Percentiles rank a stretch among this genome's conserved stretches.
phyloP scores from a whole-genome alignment of 2,329 filamentous ascomycete genomes.

The Beauveria medogensis region DNA sequence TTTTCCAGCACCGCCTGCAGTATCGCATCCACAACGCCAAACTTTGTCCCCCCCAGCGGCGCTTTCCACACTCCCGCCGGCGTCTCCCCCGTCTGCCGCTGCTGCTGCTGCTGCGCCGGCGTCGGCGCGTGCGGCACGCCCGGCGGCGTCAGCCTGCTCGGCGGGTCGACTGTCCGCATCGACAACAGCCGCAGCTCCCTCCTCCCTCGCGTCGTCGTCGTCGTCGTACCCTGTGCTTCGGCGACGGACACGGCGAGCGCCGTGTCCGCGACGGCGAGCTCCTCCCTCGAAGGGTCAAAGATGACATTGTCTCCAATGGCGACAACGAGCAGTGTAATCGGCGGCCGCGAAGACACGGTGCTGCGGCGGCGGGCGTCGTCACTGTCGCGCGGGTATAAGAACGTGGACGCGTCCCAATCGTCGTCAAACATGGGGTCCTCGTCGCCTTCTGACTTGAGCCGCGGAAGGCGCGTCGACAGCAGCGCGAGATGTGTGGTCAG shows the following conservation, averaged over 20 bases:
- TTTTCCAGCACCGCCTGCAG: conserved; percentile 67
- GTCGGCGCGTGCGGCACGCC: conserved; percentile 55
- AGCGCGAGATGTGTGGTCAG: conserved; percentile 91
- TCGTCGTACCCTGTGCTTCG: conserved; percentile 25
- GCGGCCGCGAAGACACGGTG: conserved; percentile 49
- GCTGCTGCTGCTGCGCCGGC: conserved; percentile 34
- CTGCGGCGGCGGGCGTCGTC: conserved; percentile 4
- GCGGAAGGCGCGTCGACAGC: conserved; percentile 75
- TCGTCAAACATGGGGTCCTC: conserved; percentile 98
- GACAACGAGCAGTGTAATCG: conserved; percentile 85
- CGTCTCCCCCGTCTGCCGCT: conserved; percentile 41
- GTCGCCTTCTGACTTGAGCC: conserved; percentile 78
- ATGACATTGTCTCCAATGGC: conserved; percentile 81
- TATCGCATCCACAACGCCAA: conserved; percentile 63
- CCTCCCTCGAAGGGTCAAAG: conserved; percentile 86
- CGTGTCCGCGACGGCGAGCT: conserved; percentile 85
- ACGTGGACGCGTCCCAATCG: conserved; percentile 81
- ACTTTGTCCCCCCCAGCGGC: conserved; percentile 73
- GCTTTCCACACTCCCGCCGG: conserved; percentile 78
- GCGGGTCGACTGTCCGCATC: conserved; percentile 66
- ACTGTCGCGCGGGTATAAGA: conserved; percentile 58
- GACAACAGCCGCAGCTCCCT: conserved; percentile 54
- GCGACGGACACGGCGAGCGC: conserved; percentile 79
- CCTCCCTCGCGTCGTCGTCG: conserved; percentile 25
- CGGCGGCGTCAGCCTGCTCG: conserved; percentile 62